Conservation (phyloP, 441 rosid species). For the Erodium trifolium region DNA sequence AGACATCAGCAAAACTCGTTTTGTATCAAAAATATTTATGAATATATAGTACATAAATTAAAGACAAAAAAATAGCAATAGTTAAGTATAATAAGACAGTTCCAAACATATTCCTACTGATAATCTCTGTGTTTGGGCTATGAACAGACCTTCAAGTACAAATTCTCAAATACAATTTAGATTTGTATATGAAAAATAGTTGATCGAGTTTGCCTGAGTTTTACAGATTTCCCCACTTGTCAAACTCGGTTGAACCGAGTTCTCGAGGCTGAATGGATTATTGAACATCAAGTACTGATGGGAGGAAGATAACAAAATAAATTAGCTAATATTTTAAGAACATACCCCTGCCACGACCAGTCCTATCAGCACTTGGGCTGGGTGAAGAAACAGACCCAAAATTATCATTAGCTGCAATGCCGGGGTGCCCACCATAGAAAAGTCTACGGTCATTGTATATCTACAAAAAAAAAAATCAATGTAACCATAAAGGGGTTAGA, state of each 20-base stretch:
- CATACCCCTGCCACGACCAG: constrained; percentile 73
- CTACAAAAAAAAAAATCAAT: constrained; percentile 27
- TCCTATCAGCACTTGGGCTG: constrained; percentile 61
- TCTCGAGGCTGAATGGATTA: neutral
- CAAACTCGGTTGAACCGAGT: no score
- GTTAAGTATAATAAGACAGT: no score
- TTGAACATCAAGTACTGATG: neutral
- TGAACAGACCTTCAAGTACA: no score
- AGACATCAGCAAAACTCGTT: no score
- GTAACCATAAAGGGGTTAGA: neutral
- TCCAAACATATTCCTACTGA: no score
- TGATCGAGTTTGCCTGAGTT: no score
- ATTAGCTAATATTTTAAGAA: neutral
- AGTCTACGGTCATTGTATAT: constrained; percentile 88
- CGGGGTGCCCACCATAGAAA: constrained; percentile 78
- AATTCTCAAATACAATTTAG: no score
- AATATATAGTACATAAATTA: no score
- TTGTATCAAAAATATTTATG: no score
- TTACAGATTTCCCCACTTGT: no score
- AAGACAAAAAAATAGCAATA: neutral
- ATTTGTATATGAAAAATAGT: no score
- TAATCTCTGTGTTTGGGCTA: no score
- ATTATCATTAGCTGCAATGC: constrained; percentile 61
- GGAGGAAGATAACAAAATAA: constrained; percentile 1
- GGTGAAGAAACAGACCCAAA: constrained; percentile 50